Evolutionary conservation across 2,329 filamentous ascomycete genomes (phyloP).

Genomic region (Penicillium sp.): DNA sequence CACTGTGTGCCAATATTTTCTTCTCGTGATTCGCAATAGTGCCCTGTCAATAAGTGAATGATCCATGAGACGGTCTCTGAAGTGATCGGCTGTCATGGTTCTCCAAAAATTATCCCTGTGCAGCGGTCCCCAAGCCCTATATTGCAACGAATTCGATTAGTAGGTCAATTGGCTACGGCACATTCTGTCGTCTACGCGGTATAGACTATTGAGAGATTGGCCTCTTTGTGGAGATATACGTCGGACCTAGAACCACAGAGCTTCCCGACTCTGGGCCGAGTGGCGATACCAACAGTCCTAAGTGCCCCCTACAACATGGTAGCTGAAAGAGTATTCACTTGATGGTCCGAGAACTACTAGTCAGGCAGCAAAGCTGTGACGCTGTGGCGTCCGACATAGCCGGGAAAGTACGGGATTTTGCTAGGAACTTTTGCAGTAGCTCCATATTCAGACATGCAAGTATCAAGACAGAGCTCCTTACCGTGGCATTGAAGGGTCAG

Average conservation of each 20-base stretch:
- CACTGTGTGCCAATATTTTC: neutral
- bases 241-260: neutral
- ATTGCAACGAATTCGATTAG: no score
- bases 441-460: neutral
- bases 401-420: neutral
- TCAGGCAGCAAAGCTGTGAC: constrained; percentile 5
- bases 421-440: neutral
- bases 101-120: no score
- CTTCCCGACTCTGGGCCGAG: no score
- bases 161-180: no score
- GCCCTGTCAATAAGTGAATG: neutral
- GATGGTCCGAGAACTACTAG: no score
- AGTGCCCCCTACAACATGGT: neutral
- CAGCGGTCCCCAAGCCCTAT: no score
- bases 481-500: neutral
- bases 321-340: neutral
- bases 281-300: constrained; percentile 12
- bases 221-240: no score
- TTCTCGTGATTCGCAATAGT: neutral
- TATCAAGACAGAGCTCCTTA: neutral
- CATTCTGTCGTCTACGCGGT: no score
- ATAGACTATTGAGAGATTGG: no score
- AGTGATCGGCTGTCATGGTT: no score
- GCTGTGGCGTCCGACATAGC: constrained; percentile 13
- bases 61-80: no score